phyloP scores from a whole-genome alignment of 2,329 filamentous ascomycete species.

The Pseudogymnoascus sp. region DNA sequence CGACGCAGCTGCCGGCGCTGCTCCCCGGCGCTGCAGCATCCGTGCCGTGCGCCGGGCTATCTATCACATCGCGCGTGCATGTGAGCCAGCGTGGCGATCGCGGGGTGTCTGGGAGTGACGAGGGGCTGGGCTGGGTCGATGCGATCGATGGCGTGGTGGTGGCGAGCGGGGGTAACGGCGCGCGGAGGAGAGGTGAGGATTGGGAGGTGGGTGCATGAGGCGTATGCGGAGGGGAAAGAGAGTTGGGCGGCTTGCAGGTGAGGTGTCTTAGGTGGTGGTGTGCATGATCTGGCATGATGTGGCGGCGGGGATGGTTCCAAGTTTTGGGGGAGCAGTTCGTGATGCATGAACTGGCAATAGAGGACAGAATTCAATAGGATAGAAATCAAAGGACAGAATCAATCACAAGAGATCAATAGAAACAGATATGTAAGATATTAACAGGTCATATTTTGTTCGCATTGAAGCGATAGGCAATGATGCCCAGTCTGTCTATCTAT shows the following conservation, averaged over 20 bases:
- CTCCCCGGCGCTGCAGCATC: background rate
- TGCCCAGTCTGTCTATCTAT: background rate
- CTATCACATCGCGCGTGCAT: background rate
- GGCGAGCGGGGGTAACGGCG: no score
- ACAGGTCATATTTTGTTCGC: slow-evolving; percentile 1
- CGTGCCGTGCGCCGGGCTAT: background rate
- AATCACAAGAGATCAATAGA: background rate
- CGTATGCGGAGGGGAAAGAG: background rate
- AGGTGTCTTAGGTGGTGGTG: background rate
- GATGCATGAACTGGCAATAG: background rate
- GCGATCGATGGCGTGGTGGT: no score
- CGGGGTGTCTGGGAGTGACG: background rate
- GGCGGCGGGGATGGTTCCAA: background rate
- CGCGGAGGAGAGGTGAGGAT: background rate
- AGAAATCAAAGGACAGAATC: background rate
- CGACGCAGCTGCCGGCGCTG: background rate
- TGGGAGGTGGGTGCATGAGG: background rate
- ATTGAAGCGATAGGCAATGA: background rate
- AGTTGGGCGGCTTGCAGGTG: background rate
- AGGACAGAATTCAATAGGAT: background rate
- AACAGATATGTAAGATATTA: background rate
- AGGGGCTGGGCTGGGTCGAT: background rate
- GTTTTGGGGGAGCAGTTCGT: background rate
- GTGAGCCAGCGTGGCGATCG: background rate
- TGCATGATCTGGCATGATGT: background rate